phyloP scores from a whole-genome alignment of 495 filamentous ascomycete species.

The Penicillium roqueforti region DNA sequence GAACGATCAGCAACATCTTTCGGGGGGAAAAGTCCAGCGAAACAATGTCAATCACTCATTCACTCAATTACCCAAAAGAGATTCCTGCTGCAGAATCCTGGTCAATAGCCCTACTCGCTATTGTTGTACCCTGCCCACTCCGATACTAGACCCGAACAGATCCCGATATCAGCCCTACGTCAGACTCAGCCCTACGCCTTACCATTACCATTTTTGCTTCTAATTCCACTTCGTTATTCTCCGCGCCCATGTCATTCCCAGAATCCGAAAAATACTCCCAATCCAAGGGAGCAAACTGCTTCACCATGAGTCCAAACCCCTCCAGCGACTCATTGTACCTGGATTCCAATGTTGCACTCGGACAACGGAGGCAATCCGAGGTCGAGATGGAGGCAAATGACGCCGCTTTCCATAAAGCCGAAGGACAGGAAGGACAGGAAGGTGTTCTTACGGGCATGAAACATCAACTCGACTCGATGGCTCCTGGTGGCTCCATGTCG shows the following conservation, averaged over 20 bases:
- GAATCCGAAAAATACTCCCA: not conserved
- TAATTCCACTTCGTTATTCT: not conserved
- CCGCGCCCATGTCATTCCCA: not conserved
- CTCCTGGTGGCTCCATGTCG: not conserved
- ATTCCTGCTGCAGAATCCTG: slow-evolving; percentile 10
- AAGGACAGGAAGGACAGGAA: not conserved
- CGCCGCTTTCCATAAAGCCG: not conserved
- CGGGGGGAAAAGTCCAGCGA: not conserved
- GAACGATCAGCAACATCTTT: slow-evolving; percentile 18
- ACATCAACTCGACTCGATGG: slow-evolving; percentile 4
- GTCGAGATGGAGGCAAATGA: not conserved
- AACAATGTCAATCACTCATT: not conserved
- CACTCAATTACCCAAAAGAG: not conserved
- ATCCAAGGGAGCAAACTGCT: not conserved
- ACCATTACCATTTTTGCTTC: slow-evolving; percentile 8
- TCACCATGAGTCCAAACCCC: not conserved
- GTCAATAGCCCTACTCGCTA: not conserved
- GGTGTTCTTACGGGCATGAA: slow-evolving; percentile 6
- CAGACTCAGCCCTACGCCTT: slow-evolving; percentile 22
- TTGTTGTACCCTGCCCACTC: slow-evolving; percentile 10
- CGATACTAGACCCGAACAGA: not conserved
- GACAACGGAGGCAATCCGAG: not conserved
- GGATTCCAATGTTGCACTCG: not conserved
- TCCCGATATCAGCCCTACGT: slow-evolving; percentile 1
- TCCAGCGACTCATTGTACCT: not conserved